Evolutionary conservation across 2,329 filamentous ascomycete genomes (phyloP).

Genomic region (Colletotrichum godetiae): DNA sequence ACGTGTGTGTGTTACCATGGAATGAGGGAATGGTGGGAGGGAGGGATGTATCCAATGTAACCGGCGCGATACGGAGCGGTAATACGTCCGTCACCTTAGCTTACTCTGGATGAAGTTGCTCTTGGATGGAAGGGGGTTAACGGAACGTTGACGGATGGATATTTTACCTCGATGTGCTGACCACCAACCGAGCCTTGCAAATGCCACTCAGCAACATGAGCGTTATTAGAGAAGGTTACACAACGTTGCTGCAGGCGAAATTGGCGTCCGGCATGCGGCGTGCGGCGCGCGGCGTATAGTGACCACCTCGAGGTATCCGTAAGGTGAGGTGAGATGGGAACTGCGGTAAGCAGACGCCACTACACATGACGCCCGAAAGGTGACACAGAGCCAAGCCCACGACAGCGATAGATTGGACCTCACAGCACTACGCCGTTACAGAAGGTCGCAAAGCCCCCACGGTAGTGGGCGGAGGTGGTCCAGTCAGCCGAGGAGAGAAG

Average conservation of each 20-base stretch:
- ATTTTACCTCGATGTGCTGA: slow-evolving; percentile 27
- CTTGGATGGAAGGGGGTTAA: slow-evolving; percentile 4
- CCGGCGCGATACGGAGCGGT: slow-evolving; percentile 20
- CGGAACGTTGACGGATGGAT: slow-evolving; percentile 7
- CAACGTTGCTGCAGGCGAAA: slow-evolving; percentile 30
- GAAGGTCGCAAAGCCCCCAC: slow-evolving; percentile 17
- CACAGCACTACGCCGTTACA: not conserved
- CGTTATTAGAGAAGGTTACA: slow-evolving; percentile 26
- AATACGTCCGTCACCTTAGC: slow-evolving; percentile 4
- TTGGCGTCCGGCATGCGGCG: slow-evolving; percentile 4
- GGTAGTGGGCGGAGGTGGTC: not conserved
- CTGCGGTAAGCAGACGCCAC: slow-evolving; percentile 8
- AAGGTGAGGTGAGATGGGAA: slow-evolving; percentile 18
- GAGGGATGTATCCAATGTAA: slow-evolving; percentile 28
- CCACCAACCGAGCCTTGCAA: slow-evolving; percentile 23
- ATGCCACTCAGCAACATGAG: slow-evolving; percentile 19
- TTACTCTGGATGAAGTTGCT: not conserved
- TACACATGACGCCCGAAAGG: slow-evolving; percentile 20
- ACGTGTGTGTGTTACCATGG: slow-evolving; percentile 21
- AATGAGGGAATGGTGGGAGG: slow-evolving; percentile 17
- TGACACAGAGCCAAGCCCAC: slow-evolving; percentile 32
- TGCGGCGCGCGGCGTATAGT: not conserved
- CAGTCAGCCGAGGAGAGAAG: not conserved
- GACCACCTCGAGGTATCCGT: not conserved
- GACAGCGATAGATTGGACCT: slow-evolving; percentile 7